Base-by-base conservation (phyloP, 805 yeast species). In the Saturnispora halmiae region DNA sequence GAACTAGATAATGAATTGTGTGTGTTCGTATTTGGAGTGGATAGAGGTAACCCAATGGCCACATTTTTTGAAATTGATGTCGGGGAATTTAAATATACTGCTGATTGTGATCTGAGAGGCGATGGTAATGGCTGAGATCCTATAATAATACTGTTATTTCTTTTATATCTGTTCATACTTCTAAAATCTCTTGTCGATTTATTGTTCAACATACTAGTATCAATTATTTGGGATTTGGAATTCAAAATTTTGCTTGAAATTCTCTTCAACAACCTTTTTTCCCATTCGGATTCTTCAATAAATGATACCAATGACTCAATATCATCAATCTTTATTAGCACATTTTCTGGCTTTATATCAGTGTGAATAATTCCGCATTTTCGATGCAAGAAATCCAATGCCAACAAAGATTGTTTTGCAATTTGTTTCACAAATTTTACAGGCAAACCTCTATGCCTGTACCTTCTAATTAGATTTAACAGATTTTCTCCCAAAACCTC, bases 401-500 rank as follows among this genome's bases (percentile, higher is more conserved):
- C 75, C 24, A 70, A 46, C 30, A 77, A 58, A 32, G 77, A 56
- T 55, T 78, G 83, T 43, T 68, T 73, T 4, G 78, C 67, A 18
- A 78, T 75, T 50, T 69, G 77, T 54, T 76, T 74, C 3, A 74
- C 79, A 44, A 73, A 61, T 37, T 63, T 63, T 3, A 76, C 52
- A 1, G 82, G 83, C 20, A 77, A 59, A 2, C 67, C 67, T 39
- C 55, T 58, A 44, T 63, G 65, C 37, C 73, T 72, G 51, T 75
- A 88, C 42, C 88, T 70, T 48, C 84, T 73, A 44, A 90, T 86
- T 50, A 92, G 67, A 16, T 95, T 88, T 39, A 92, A 65, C 50
- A 92, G 60, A 56, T 87, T 90, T 60, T 92, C 99, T 16, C 99
- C 99, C 46, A 92, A 66, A 0, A 92, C 95, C 63, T 92, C 98